Percentiles rank a stretch among this genome's conserved stretches.
Conservation (phyloP, 192 early-diverging fungal species). For the Jimgerdemannia flammicorona region DNA sequence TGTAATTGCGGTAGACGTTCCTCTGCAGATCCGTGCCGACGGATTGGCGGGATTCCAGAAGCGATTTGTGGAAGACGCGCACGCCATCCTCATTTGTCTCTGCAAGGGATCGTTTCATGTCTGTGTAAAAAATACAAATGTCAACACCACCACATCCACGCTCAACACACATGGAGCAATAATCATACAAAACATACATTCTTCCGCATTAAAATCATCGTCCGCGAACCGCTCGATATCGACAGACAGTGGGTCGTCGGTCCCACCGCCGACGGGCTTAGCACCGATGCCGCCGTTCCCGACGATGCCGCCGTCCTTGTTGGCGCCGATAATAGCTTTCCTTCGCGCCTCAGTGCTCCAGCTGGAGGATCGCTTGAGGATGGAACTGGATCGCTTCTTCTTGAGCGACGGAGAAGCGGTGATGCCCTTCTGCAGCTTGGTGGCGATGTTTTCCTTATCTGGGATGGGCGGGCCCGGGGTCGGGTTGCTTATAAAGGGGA, state of each 20-base stretch:
- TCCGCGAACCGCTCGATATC: slow-evolving; percentile 48
- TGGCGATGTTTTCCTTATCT: neutral
- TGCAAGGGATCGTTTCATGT: slow-evolving; percentile 48
- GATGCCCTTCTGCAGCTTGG: neutral
- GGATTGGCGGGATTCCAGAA: slow-evolving; percentile 62
- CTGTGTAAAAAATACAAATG: slow-evolving; percentile 21
- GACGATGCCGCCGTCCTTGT: slow-evolving; percentile 5
- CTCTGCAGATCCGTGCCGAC: slow-evolving; percentile 70
- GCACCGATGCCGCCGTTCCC: neutral
- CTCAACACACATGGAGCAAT: neutral
- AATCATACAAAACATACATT: slow-evolving; percentile 19
- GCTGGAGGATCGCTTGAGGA: slow-evolving; percentile 7
- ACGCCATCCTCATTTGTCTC: slow-evolving; percentile 55
- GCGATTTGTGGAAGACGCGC: slow-evolving; percentile 44
- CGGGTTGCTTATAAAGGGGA: slow-evolving; percentile 9
- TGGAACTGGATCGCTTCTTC: slow-evolving; percentile 10
- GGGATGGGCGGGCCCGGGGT: neutral
- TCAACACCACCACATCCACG: neutral
- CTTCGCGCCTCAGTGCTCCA: slow-evolving; percentile 9
- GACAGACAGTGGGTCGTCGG: slow-evolving; percentile 21
- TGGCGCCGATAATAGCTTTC: neutral
- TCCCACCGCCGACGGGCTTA: neutral
- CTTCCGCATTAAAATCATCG: slow-evolving; percentile 49
- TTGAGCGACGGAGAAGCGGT: neutral
- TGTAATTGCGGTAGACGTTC: slow-evolving; percentile 85